Conservation (phyloP, 148 eudicot species). For the Camellia lanceoleosa region DNA sequence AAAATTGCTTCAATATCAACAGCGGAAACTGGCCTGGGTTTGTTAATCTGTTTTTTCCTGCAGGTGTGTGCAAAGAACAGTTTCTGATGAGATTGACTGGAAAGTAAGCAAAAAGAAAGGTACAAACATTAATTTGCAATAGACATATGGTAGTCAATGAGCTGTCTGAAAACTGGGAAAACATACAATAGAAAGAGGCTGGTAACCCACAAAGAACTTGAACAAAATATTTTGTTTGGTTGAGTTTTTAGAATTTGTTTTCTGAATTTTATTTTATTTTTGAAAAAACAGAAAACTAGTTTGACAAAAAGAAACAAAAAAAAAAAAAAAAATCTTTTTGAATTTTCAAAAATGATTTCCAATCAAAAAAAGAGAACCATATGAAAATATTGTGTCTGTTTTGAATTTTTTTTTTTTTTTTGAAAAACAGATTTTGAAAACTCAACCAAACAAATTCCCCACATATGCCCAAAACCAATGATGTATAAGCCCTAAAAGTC, state of each 20-base stretch:
- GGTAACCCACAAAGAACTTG: neutral
- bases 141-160: neutral
- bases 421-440: too few relatives aligned
- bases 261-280: too few relatives aligned
- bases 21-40: conserved; percentile 73
- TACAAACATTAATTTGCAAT: neutral
- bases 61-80: conserved; percentile 13
- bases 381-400: too few relatives aligned
- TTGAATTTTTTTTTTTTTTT: too few relatives aligned
- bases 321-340: too few relatives aligned
- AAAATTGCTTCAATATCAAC: conserved; percentile 73
- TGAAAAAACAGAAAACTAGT: too few relatives aligned
- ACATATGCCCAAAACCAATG: neutral
- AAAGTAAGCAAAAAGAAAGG: neutral
- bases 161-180: neutral
- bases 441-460: neutral
- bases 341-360: too few relatives aligned
- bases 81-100: neutral
- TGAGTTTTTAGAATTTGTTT: too few relatives aligned
- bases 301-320: too few relatives aligned
- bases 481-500: neutral
- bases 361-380: too few relatives aligned
- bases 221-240: too few relatives aligned
- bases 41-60: conserved; percentile 80
- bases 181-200: neutral